A percentile compares a stretch with the other conserved stretches of the same genome.
These are phyloP conservation scores for Apiotrichum sp. DNA, from an alignment of 1,284 basidiomycete species.

Conservation along the genomic window DNA sequence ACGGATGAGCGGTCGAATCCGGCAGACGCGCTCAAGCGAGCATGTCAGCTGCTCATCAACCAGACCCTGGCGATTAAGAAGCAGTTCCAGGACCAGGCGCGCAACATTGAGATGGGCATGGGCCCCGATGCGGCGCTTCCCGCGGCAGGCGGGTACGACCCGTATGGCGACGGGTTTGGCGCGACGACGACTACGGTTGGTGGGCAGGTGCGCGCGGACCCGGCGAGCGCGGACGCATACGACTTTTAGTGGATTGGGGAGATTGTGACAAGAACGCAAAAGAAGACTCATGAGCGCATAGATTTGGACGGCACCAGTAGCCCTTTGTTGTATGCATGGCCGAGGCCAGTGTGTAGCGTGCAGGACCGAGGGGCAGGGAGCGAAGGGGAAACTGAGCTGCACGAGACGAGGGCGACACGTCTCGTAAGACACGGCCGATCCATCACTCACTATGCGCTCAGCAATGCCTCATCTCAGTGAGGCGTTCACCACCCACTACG, in stretches of 20 bases:
- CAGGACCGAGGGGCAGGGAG: not conserved
- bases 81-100: constrained; percentile 51
- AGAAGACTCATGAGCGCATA: not conserved
- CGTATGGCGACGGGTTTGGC: constrained; percentile 39
- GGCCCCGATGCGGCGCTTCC: constrained; percentile 31
- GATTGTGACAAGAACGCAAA: too few relatives aligned
- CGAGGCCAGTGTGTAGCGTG: not conserved
- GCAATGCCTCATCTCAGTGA: too few relatives aligned
- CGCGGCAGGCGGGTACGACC: constrained; percentile 31
- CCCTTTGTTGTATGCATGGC: constrained; percentile 11
- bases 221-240: constrained; percentile 30
- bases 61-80: constrained; percentile 55
- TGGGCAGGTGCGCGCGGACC: constrained; percentile 5
- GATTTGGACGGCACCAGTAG: not conserved
- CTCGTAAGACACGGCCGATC: too few relatives aligned
- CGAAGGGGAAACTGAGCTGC: not conserved
- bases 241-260: constrained; percentile 28
- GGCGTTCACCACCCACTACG: too few relatives aligned
- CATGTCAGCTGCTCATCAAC: constrained; percentile 74
- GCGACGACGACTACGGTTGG: constrained; percentile 13
- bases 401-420: too few relatives aligned
- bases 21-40: constrained; percentile 72
- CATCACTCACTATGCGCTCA: too few relatives aligned
- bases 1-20: constrained; percentile 85
- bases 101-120: constrained; percentile 48